These are phyloP conservation scores for Phlebiopsis gigantea DNA, from an alignment of 768 basidiomycete species.

Conservation along the genomic window DNA sequence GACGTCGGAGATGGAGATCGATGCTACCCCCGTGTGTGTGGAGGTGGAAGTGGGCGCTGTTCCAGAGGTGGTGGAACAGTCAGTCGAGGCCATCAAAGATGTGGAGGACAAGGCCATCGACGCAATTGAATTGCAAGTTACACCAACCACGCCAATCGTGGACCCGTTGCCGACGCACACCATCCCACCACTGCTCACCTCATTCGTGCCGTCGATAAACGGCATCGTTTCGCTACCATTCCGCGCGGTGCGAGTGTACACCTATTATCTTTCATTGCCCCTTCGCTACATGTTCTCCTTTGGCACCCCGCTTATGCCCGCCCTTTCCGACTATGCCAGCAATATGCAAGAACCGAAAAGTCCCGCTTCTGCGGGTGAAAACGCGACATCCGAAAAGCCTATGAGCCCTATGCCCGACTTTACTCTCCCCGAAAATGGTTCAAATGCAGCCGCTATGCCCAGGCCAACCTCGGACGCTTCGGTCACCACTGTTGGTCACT, in stretches of 20 bases:
- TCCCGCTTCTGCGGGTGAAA: conserved; percentile 6
- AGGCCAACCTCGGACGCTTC: conserved; percentile 27
- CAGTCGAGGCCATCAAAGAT: conserved; percentile 23
- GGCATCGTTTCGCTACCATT: conserved; percentile 26
- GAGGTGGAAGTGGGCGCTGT: conserved; percentile 44
- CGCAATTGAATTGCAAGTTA: neutral
- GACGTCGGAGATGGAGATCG: conserved; percentile 38
- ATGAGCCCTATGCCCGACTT: conserved; percentile 9
- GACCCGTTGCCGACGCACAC: neutral
- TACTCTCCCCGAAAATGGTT: conserved; percentile 9
- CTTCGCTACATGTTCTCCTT: conserved; percentile 29
- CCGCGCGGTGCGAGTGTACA: conserved; percentile 28
- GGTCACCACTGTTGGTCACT: conserved; percentile 40
- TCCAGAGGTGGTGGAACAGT: conserved; percentile 28
- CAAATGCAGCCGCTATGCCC: conserved; percentile 14
- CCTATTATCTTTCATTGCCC: conserved; percentile 26
- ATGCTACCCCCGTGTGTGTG: conserved; percentile 44
- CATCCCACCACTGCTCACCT: conserved; percentile 6
- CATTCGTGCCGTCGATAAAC: conserved; percentile 24
- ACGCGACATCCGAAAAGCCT: conserved; percentile 1
- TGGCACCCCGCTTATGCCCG: conserved; percentile 14
- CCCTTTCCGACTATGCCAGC: conserved; percentile 4
- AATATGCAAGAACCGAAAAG: conserved; percentile 11
- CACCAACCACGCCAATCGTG: conserved; percentile 5
- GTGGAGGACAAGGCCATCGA: conserved; percentile 22